Percentiles rank a stretch among this genome's conserved stretches.
Evolutionary conservation across 106 monocot species (phyloP).

Genomic region (Agapanthus africanus): DNA sequence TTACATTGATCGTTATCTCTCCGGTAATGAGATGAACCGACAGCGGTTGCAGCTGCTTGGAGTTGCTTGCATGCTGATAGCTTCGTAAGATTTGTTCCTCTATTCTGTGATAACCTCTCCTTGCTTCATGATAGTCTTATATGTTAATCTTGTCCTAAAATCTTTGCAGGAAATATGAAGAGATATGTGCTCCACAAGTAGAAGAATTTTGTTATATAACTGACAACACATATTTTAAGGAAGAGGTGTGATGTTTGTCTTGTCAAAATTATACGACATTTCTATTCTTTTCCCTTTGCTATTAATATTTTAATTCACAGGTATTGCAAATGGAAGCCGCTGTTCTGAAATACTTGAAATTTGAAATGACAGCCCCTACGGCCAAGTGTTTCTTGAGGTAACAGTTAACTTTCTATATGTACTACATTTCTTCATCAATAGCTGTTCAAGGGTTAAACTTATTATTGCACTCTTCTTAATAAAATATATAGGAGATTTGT

Average conservation of each 20-base stretch:
- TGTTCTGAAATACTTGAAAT: slow-evolving; percentile 67
- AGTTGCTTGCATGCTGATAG: slow-evolving; percentile 78
- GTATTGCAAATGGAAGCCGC: slow-evolving; percentile 80
- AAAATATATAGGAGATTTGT: slow-evolving; percentile 70
- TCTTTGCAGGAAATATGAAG: slow-evolving; percentile 71
- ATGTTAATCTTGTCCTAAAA: background rate
- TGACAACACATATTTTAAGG: slow-evolving; percentile 71
- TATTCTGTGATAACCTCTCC: background rate
- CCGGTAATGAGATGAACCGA: slow-evolving; percentile 62
- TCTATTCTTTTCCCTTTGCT: too few species aligned
- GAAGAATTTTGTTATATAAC: slow-evolving; percentile 88
- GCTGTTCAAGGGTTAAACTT: too few species aligned
- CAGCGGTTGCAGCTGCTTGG: slow-evolving; percentile 67
- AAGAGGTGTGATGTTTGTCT: too few species aligned
- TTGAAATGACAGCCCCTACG: slow-evolving; percentile 86
- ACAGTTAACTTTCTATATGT: too few species aligned
- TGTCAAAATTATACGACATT: too few species aligned
- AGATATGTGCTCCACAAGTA: slow-evolving; percentile 75
- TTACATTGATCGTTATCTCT: slow-evolving; percentile 79
- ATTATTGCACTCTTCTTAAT: too few species aligned
- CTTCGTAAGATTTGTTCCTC: slow-evolving; percentile 50
- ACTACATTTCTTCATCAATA: too few species aligned
- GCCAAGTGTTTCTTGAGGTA: slow-evolving; percentile 82
- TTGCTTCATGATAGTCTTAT: background rate
- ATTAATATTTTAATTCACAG: too few species aligned